Conservation (phyloP, 371 early-diverging fungal genomes). For the Chytridium lagenaria region DNA sequence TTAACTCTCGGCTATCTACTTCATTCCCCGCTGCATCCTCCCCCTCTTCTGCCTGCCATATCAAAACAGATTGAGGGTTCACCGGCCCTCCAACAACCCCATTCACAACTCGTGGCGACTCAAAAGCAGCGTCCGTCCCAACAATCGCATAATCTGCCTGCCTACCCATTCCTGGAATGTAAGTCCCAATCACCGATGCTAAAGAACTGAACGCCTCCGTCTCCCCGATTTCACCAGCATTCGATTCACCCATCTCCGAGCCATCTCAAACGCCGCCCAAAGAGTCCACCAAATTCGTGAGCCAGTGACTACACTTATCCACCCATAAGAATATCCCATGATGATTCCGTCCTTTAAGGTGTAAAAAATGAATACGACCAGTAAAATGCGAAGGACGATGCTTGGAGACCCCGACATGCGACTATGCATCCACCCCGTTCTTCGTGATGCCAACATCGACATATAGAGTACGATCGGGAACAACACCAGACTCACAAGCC, state of each 20-base stretch:
- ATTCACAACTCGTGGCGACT: not conserved
- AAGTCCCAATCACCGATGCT: too few relatives aligned
- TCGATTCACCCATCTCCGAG: conserved; percentile 10
- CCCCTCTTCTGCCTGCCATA: conserved; percentile 11
- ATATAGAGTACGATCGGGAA: conserved; percentile 42
- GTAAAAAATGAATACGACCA: conserved; percentile 21
- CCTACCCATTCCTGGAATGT: too few relatives aligned
- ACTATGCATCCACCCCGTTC: conserved; percentile 32
- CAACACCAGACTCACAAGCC: conserved; percentile 28
- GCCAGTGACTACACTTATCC: conserved; percentile 16
- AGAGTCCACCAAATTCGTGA: not conserved
- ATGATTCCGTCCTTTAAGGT: conserved; percentile 21
- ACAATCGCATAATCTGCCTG: too few relatives aligned
- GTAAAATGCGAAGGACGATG: conserved; percentile 22
- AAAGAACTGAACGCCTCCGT: too few relatives aligned
- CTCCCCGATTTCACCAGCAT: too few relatives aligned
- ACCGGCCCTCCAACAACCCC: not conserved
- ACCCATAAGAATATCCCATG: conserved; percentile 36
- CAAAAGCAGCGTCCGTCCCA: too few relatives aligned
- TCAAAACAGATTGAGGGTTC: not conserved
- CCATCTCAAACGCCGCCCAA: conserved; percentile 6
- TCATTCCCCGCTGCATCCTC: not conserved
- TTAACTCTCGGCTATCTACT: not conserved
- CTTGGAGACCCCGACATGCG: conserved; percentile 25
- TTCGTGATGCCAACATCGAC: conserved; percentile 34